Conservation (phyloP, 106 monocot genomes). For the Hemerocallis citrina region DNA sequence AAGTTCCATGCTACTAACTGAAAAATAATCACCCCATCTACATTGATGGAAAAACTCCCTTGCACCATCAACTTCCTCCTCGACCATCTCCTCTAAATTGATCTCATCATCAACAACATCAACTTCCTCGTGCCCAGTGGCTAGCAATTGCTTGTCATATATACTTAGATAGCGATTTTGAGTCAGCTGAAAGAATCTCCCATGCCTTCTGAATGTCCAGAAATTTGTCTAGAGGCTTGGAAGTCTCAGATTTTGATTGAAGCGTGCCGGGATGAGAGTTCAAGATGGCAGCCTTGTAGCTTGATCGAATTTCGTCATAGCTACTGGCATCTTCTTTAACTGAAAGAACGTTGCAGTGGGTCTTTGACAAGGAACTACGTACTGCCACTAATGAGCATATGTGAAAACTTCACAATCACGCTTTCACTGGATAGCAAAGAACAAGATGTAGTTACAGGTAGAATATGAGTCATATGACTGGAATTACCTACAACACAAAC, state of each 20-base stretch:
- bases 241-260: constrained; percentile 1
- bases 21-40: constrained; percentile 79
- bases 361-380: constrained; percentile 21
- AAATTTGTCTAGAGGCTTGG: constrained; percentile 30
- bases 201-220: constrained; percentile 77
- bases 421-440: no score
- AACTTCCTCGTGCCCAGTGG: constrained; percentile 19
- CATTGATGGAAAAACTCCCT: constrained; percentile 54
- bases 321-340: constrained; percentile 69
- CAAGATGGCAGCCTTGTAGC: constrained; percentile 65
- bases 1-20: constrained; percentile 43
- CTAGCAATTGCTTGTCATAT: constrained; percentile 48
- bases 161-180: constrained; percentile 51
- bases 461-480: no score
- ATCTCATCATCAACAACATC: constrained; percentile 46
- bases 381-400: constrained; percentile 35
- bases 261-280: constrained; percentile 77
- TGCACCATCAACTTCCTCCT: constrained; percentile 21
- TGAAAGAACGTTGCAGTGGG: constrained; percentile 64
- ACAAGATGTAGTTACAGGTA: no score
- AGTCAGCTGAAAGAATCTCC: constrained; percentile 73
- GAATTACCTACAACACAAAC: no score
- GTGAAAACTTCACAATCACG: neutral
- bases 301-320: constrained; percentile 59
- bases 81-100: constrained; percentile 52